Conservation (phyloP, 768 basidiomycete species). For the Suillus hirtellus region DNA sequence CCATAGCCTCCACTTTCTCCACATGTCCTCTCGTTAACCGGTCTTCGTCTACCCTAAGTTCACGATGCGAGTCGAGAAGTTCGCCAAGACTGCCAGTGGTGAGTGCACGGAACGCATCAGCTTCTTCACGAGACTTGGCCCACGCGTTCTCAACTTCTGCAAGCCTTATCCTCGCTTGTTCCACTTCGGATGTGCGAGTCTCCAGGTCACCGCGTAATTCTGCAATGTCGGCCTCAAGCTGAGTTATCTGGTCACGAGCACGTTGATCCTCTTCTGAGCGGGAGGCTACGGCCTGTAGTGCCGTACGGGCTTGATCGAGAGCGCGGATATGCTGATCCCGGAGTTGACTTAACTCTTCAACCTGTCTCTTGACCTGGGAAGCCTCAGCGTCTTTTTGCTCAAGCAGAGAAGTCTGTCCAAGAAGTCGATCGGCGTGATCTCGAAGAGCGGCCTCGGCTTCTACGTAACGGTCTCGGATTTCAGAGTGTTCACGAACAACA, state of each 20-base stretch:
- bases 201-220: conserved; percentile 85
- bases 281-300: conserved; percentile 71
- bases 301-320: conserved; percentile 80
- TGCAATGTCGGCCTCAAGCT: conserved; percentile 74
- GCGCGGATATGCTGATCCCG: conserved; percentile 86
- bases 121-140: conserved; percentile 91
- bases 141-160: conserved; percentile 87
- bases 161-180: conserved; percentile 62
- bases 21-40: conserved; percentile 70
- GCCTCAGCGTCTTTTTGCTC: conserved; percentile 84
- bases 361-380: conserved; percentile 57
- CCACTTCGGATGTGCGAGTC: conserved; percentile 68
- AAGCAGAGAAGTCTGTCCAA: conserved; percentile 69
- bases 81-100: conserved; percentile 87
- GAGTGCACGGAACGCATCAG: conserved; percentile 83
- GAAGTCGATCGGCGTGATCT: conserved; percentile 74
- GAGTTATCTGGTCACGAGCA: conserved; percentile 64
- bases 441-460: conserved; percentile 63
- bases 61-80: conserved; percentile 84
- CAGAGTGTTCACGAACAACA: conserved; percentile 61
- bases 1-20: conserved; percentile 81
- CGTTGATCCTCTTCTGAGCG: conserved; percentile 78
- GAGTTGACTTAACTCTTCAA: conserved; percentile 68
- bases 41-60: conserved; percentile 83
- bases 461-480: conserved; percentile 65